Base-by-base conservation (phyloP, 2,329 filamentous ascomycete species). In the Fusarium sp. region DNA sequence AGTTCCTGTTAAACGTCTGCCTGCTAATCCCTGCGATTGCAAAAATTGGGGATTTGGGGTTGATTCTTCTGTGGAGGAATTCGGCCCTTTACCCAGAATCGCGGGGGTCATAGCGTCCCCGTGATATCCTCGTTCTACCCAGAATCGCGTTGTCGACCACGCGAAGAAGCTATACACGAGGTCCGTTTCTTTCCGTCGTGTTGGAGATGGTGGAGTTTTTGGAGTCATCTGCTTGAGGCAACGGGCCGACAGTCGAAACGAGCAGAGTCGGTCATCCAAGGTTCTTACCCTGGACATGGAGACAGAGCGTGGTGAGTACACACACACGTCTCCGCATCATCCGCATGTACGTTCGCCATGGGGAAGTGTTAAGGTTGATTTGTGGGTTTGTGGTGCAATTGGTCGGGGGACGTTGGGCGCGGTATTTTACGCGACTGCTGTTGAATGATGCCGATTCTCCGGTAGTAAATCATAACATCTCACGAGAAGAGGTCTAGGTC, bases 61-160 rank as follows among this genome's bases (percentile, higher is more conserved):
- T 50, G 4, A 20, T n/a, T 41, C 41, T 45, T 69, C 67, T 32
- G 67, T 61, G 66, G 67, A 38, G 15, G 47, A n/a, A 70, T 36
- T 70, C 67, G 67, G 67, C 15, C 67, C 66, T 70, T 70, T 70
- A 70, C 66, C 67, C 66, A 70, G 66, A 50, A 70, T 70, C 67
- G 67, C 67, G 66, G 66, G 67, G 67, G 67, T 70, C 67, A 52
- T 36, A 59, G 63, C 63, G 63, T 20, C 62, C 67, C 67, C 66
- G 67, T 70, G 67, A 70, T 66, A 41, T 68, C 32, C 55, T 68
- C 63, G 56, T 68, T 48, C 45, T 70, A 20, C 32, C 30, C 66
- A 45, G 22, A 51, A 62, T 42, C 38, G 28, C 26, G 57, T 47
- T 47, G 42, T 52, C 63, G 41, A 50, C 52, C 59, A 65, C 64